Base-by-base conservation (phyloP, 139 green algal genomes). In the Pleodorina starrii region DNA sequence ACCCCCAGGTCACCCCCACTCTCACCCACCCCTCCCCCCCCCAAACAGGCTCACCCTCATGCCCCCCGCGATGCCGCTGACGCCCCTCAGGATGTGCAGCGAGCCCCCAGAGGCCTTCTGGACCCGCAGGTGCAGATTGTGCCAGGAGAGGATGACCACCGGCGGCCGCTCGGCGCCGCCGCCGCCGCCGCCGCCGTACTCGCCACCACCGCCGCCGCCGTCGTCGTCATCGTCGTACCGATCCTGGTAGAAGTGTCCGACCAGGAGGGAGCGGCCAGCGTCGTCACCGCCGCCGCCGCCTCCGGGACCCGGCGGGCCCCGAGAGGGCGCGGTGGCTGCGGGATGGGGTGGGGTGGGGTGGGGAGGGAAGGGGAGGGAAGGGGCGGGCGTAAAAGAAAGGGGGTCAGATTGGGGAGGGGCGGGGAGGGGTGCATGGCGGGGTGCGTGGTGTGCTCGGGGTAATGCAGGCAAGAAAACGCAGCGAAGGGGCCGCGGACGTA, bases 31-130 rank as follows among this genome's bases (percentile, higher is more conserved):
- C 14, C 5, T 32, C 46, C 63, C 43, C 0, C 12, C 25, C 46
- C 83, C 83, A 6, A 43, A 5, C 12, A 23, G 0, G 0, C 38
- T 14, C 54, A 76, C 59, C 35, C 27, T 27, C 51, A 81, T 36
- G 0, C 79, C 81, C 5, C 91, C 92, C 32, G 93, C 91, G n/a
- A 93, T 40, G 46, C 93, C 93, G 40, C 59, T 92, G 54, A 95
- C 80, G 73, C 90, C 90, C 51, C 57, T 80, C 51, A 95, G 84
- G 36, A 94, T 88, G 54, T 92, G 90, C 72, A 93, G 85, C 43
- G 35, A 43, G 5, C 71, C 51, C 11, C 89, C 89, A 23, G 27
- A 54, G 1, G 80, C 79, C 27, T 68, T 42, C 14, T 54, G 35
- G 36, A 93, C 88, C 2, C 19, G 71, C 38, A 91, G 42, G 57